phyloP scores from a whole-genome alignment of 176 grass and related monocot species.

The Poa pratensis region DNA sequence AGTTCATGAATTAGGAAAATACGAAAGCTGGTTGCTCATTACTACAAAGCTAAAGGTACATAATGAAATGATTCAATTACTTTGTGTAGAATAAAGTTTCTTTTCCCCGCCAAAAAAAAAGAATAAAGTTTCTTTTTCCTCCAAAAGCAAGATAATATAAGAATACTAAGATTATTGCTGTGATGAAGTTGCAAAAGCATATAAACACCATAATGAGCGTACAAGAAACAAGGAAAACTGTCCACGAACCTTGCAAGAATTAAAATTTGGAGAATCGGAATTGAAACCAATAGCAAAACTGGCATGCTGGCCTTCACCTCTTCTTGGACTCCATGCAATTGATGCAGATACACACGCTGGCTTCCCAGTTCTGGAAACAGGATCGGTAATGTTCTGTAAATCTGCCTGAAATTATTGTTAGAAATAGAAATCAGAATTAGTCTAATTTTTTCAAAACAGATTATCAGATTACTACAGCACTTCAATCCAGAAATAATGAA shows the following conservation, averaged over 20 bases:
- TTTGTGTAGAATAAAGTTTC: not conserved
- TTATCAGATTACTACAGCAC: not conserved
- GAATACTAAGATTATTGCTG: not conserved
- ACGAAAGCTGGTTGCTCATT: not conserved
- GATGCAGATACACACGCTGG: conserved; percentile 69
- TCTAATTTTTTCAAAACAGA: not conserved
- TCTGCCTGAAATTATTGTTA: conserved; percentile 68
- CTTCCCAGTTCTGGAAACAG: conserved; percentile 75
- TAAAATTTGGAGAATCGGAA: conserved; percentile 83
- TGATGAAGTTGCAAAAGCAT: conserved; percentile 24
- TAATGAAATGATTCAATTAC: conserved; percentile 11
- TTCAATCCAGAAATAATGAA: conserved; percentile 6
- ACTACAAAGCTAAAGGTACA: conserved; percentile 20
- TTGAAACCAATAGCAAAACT: conserved; percentile 94
- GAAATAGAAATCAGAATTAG: not conserved
- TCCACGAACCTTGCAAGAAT: conserved; percentile 78
- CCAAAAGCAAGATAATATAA: conserved; percentile 32
- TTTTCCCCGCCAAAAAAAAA: not conserved
- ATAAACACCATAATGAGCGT: not conserved
- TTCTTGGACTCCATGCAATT: conserved; percentile 80
- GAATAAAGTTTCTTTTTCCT: conserved; percentile 12
- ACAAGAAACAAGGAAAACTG: conserved; percentile 22
- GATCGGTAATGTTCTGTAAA: conserved; percentile 81
- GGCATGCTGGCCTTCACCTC: conserved; percentile 57
- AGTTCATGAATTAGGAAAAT: conserved; percentile 13